Evolutionary conservation across 176 grass and related monocot species (phyloP), one percentile per base, ranked within the genome.

Genomic region (Echinochloa phyllopogon): DNA sequence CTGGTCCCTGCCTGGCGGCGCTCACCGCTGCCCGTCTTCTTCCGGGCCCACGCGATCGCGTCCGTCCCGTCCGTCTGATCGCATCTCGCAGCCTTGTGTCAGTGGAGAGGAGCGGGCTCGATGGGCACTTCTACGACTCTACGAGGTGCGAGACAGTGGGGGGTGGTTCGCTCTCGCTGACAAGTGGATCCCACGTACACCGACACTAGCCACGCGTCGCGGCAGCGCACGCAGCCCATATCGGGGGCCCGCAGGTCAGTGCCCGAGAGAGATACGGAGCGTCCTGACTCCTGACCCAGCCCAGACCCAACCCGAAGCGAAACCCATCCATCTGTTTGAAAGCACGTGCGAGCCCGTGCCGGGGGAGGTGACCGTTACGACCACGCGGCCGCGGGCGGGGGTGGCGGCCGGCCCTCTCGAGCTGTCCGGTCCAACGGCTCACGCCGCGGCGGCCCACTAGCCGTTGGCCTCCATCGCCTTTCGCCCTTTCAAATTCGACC

Each of bases 401-500:
- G 1, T 0, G 55, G 55, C 63, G 15, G 36, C 78, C 40, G 43
- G 43, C 11, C 59, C 39, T 75, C 3, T 44, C 56, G 68, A 88
- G 37, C 72, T 59, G 77, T 57, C 75, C 64, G 86, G 85, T 85
- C 86, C 86, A 82, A 89, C 82, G 76, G 76, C 56, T 66, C 24
- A 65, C 62, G n/a, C n/a, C 18, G n/a, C 23, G 64, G 37, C 82
- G 88, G 74, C 79, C 49, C 87, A 86, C 87, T 89, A 92, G 84
- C 87, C 90, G 90, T 92, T 92, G 90, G 50, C 37, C 60, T 20
- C 29, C 58, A 17, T 74, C 58, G 41, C 57, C n/a, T 71, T 42
- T 78, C 0, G 11, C 40, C 11, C 2, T 67, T 87, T 87, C 74
- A 83, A 90, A 87, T 66, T 6, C 5, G 1, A 12, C 23, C 76